Percentiles rank a stretch among this genome's conserved stretches.
Conservation (phyloP, 2,329 filamentous ascomycete species). For the Immersiporthe knoxdaviesiana region DNA sequence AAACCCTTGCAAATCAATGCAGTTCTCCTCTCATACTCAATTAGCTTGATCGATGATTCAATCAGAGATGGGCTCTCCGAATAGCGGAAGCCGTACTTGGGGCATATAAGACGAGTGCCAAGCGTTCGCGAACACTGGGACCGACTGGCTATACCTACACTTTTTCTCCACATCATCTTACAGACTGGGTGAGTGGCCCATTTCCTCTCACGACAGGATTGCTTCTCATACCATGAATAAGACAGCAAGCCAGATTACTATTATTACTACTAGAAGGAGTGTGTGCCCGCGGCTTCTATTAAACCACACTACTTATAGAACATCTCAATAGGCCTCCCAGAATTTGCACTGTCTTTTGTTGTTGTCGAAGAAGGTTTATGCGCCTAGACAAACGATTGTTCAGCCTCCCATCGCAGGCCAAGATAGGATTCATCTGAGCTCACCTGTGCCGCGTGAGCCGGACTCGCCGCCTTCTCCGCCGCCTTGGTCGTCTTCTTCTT, state of each 20-base stretch:
- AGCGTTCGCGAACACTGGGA: too few species aligned
- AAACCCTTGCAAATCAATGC: background rate
- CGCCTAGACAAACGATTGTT: constrained; percentile 12
- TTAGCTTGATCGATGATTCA: background rate
- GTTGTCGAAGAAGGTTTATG: background rate
- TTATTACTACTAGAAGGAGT: background rate
- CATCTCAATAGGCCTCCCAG: constrained; percentile 12
- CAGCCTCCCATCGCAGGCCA: constrained; percentile 11
- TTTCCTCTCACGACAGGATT: too few species aligned
- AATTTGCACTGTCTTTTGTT: background rate
- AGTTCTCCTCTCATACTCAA: background rate
- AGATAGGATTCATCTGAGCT: constrained; percentile 1
- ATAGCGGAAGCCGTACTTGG: background rate
- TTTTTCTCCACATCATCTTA: too few species aligned
- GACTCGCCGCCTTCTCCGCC: background rate
- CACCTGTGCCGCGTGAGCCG: constrained; percentile 8
- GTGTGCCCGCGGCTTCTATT: background rate
- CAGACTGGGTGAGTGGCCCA: too few species aligned
- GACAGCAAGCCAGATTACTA: background rate
- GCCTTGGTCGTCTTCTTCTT: background rate
- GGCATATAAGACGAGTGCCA: too few species aligned
- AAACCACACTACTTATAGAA: constrained; percentile 5
- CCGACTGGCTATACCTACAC: too few species aligned
- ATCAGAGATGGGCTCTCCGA: background rate
- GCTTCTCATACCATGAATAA: too few species aligned